Evolutionary conservation across 2,329 filamentous ascomycete species (phyloP).

Genomic region (Hypoxylon sp.): DNA sequence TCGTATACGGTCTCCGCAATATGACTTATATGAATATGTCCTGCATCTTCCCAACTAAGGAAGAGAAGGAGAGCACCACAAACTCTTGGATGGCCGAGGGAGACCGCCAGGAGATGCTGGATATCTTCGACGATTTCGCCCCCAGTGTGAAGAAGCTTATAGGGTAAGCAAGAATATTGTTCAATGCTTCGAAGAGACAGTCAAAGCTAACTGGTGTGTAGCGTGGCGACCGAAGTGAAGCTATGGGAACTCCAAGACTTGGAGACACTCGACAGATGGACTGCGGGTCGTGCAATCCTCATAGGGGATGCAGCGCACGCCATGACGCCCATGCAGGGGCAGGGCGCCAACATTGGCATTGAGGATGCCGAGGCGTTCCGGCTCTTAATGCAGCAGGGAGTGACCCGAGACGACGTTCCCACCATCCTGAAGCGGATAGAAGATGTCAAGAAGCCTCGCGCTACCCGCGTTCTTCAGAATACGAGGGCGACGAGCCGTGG

Average conservation of each 20-base stretch:
- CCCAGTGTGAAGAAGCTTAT: conserved; percentile 37
- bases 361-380: conserved; percentile 49
- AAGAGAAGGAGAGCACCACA: conserved; percentile 40
- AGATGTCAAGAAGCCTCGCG: conserved; percentile 38
- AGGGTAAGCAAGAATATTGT: conserved; percentile 36
- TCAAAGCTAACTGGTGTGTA: conserved; percentile 17
- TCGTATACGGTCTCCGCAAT: conserved; percentile 44
- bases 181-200: neutral
- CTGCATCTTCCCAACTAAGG: conserved; percentile 43
- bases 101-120: conserved; percentile 43
- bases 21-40: conserved; percentile 47
- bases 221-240: conserved; percentile 46
- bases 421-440: conserved; percentile 43
- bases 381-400: conserved; percentile 44
- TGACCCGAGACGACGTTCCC: conserved; percentile 41
- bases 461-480: conserved; percentile 41
- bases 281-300: conserved; percentile 46
- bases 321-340: conserved; percentile 49
- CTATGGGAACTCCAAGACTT: conserved; percentile 50
- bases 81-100: conserved; percentile 47
- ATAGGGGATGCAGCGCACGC: conserved; percentile 50
- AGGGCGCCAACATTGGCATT: conserved; percentile 47
- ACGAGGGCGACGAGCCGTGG: conserved; percentile 38
- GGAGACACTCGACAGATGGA: conserved; percentile 47
- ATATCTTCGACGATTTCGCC: conserved; percentile 45